These are phyloP conservation scores for Colletotrichum endophyticum DNA, from an alignment of 2,329 filamentous ascomycete species.

Conservation along the genomic window DNA sequence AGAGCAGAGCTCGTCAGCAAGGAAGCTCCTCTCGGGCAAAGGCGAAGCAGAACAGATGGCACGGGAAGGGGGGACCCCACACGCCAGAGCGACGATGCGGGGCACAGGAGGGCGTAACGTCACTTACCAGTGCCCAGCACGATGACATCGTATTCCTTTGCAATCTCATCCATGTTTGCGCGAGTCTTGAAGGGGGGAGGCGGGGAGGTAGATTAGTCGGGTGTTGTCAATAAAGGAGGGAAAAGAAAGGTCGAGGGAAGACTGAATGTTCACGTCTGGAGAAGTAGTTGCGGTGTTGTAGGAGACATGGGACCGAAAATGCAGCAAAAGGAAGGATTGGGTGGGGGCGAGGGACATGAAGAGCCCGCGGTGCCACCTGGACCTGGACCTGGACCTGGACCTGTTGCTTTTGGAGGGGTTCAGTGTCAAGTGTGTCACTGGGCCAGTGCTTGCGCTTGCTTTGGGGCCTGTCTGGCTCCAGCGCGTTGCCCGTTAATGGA, in stretches of 20 bases:
- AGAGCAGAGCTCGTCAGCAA: constrained; percentile 26
- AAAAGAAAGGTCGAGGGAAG: constrained; percentile 1
- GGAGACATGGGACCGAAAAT: constrained; percentile 19
- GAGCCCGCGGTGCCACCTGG: constrained; percentile 9
- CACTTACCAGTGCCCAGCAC: constrained; percentile 90
- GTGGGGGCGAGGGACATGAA: not conserved
- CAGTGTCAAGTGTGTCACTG: constrained; percentile 19
- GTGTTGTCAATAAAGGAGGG: constrained; percentile 5
- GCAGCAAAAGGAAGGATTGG: constrained; percentile 16
- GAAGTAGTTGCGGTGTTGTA: constrained; percentile 20
- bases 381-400: not conserved
- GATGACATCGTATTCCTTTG: constrained; percentile 97
- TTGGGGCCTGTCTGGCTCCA: constrained; percentile 13
- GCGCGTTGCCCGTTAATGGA: constrained; percentile 5
- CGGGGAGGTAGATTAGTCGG: not conserved
- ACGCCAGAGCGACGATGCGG: constrained; percentile 26
- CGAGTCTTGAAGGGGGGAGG: constrained; percentile 22
- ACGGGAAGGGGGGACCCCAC: constrained; percentile 13
- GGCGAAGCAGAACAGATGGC: not conserved
- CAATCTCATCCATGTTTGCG: constrained; percentile 90
- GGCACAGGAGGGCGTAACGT: constrained; percentile 39
- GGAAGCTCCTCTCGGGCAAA: constrained; percentile 26
- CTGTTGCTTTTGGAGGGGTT: constrained; percentile 17
- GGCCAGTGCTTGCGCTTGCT: constrained; percentile 10
- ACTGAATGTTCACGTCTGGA: constrained; percentile 9